Evolutionary conservation across 169 alveolate species (phyloP), one percentile per base, ranked within the genome.

Genomic region (Plasmodium gonderi): DNA sequence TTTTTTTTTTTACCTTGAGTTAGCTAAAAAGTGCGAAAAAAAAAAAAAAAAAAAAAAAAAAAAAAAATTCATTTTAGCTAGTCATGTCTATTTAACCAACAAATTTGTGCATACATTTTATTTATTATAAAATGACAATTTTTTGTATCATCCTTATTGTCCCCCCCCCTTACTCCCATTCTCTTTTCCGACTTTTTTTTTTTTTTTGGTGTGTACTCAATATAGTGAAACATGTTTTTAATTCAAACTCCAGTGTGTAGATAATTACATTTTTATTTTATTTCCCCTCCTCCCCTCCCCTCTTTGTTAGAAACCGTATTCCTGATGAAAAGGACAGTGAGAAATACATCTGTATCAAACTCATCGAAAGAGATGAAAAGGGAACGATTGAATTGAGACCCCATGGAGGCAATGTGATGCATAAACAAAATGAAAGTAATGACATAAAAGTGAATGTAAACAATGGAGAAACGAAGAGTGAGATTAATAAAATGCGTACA

Each of bases 291-390:
- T 45, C 17, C 38, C 38, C 38, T 68, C 26, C 40, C 31, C 42
- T 11, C n/a, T 74, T 65, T 23, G 44, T 79, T 14, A 87, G 93
- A 29, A 60, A 42, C 17, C 38, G 9, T 44, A 31, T 87, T 29
- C 69, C 60, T 11, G 87, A 76, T 11, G 69, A 75, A 20, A 75
- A 75, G 20, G 75, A 75, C 38, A 76, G 68, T 12, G 93, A 87
- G n/a, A 75, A 75, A 42, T 87, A 23, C 47, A 87, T 87, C 67
- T 87, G 93, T 17, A 87, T 87, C 14, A 87, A 75, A 51, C 45
- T 87, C 17, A 23, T 87, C 6, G 93, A 87, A 54, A 17, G 38
- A 26, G 36, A 36, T 11, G 80, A 74, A 54, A 23, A 38, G 72
- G 65, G 64, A 38, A 17, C 31, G 38, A 17, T 60, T 36, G 72